phyloP scores from a whole-genome alignment of 2,329 filamentous ascomycete genomes.

The Hymenoscyphus linearis region DNA sequence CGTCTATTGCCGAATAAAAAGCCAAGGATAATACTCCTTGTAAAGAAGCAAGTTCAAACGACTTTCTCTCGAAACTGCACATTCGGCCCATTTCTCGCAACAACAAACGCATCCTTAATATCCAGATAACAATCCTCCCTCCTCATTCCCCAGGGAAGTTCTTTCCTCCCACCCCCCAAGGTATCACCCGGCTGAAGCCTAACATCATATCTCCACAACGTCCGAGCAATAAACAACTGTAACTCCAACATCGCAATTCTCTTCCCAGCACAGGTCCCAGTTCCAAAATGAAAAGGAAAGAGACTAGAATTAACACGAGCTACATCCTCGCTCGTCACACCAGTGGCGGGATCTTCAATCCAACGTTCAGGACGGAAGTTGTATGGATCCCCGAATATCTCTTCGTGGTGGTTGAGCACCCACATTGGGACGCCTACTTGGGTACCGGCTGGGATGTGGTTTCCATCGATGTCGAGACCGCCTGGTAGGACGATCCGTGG shows the following conservation, averaged over 20 bases:
- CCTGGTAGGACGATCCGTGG: slow-evolving; percentile 37
- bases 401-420: slow-evolving; percentile 28
- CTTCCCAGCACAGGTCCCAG: neutral
- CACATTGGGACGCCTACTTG: slow-evolving; percentile 35
- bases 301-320: neutral
- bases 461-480: slow-evolving; percentile 21
- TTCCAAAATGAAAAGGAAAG: neutral
- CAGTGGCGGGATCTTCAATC: slow-evolving; percentile 11
- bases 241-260: neutral
- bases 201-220: neutral
- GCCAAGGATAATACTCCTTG: too few relatives aligned
- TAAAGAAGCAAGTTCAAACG: neutral
- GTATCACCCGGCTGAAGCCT: neutral
- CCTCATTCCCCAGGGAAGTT: neutral
- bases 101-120: neutral
- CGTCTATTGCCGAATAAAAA: too few relatives aligned
- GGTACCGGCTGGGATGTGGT: slow-evolving; percentile 27
- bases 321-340: slow-evolving; percentile 12
- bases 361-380: slow-evolving; percentile 16
- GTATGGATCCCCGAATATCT: slow-evolving; percentile 33
- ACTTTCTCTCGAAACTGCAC: neutral
- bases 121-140: neutral
- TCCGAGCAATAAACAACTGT: neutral
- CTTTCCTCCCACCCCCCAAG: neutral
- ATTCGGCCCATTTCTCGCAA: neutral